Evolutionary conservation across 106 monocot species (phyloP).

Genomic region (Iris macrosiphon): DNA sequence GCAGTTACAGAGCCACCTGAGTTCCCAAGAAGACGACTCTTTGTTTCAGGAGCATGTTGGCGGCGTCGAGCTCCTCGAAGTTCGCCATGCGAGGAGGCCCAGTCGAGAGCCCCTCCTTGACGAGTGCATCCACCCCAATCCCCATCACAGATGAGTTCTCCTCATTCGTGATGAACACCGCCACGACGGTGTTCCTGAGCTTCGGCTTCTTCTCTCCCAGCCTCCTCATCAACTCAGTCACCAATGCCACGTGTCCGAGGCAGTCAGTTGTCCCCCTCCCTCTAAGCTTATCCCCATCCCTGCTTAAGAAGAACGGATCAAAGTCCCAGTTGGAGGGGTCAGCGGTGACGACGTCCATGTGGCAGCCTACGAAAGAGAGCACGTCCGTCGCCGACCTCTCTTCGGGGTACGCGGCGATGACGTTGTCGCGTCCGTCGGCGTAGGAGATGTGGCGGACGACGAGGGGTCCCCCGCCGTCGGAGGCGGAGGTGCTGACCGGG

Average conservation of each 20-base stretch:
- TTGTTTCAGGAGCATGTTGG: no score
- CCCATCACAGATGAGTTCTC: conserved; percentile 82
- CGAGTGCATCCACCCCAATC: conserved; percentile 68
- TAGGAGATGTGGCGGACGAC: conserved; percentile 58
- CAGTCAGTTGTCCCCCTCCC: conserved; percentile 95
- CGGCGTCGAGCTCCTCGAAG: no score
- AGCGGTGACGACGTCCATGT: conserved; percentile 97
- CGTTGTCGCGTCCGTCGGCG: conserved; percentile 60
- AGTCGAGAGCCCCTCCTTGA: conserved; percentile 72
- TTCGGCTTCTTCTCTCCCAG: conserved; percentile 57
- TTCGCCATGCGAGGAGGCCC: no score
- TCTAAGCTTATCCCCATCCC: conserved; percentile 77
- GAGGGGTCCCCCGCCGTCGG: conserved; percentile 81
- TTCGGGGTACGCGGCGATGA: conserved; percentile 95
- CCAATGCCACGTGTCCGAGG: conserved; percentile 87
- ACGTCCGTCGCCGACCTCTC: conserved; percentile 40
- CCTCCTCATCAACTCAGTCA: conserved; percentile 81
- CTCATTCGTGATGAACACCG: conserved; percentile 93
- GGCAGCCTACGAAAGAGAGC: conserved; percentile 75
- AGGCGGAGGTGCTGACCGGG: conserved; percentile 49
- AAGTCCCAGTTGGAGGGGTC: conserved; percentile 76
- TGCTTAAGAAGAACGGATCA: conserved; percentile 86
- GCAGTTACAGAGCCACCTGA: no score
- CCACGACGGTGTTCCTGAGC: conserved; percentile 74
- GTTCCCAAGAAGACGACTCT: no score